A percentile compares a stretch with the other conserved stretches of the same genome.
Conservation (phyloP, 75 land plant species). For the Cryptomeria japonica region DNA sequence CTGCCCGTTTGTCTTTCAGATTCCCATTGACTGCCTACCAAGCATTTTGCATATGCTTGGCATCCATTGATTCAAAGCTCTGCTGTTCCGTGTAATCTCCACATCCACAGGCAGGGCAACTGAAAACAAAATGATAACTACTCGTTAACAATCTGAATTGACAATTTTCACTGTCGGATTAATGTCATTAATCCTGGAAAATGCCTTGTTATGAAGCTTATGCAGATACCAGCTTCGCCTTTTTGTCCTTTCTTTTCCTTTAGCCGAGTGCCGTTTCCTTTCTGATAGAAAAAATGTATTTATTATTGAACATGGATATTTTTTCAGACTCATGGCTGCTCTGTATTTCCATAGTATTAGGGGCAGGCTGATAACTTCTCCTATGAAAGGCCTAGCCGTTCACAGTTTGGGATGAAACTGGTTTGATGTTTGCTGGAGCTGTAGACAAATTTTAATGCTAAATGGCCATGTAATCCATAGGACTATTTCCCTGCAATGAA, state of each 20-base stretch:
- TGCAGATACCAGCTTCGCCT: neutral
- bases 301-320: too few species aligned
- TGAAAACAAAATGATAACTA: neutral
- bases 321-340: too few species aligned
- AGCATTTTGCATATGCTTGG: constrained; percentile 81
- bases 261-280: neutral
- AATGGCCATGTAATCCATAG: too few species aligned
- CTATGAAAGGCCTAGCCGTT: too few species aligned
- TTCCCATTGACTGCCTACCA: constrained; percentile 86
- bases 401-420: too few species aligned
- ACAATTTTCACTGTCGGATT: neutral
- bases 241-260: neutral
- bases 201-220: neutral
- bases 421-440: too few species aligned
- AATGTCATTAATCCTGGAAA: neutral
- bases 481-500: too few species aligned
- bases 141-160: neutral
- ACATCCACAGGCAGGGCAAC: neutral
- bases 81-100: constrained; percentile 57
- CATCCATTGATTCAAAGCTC: constrained; percentile 87
- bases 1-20: constrained; percentile 30
- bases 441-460: too few species aligned
- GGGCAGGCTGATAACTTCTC: too few species aligned
- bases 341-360: too few species aligned
- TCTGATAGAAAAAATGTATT: too few species aligned